Base-by-base conservation (phyloP, 169 alveolate genomes). In the Plasmodium malariae region DNA sequence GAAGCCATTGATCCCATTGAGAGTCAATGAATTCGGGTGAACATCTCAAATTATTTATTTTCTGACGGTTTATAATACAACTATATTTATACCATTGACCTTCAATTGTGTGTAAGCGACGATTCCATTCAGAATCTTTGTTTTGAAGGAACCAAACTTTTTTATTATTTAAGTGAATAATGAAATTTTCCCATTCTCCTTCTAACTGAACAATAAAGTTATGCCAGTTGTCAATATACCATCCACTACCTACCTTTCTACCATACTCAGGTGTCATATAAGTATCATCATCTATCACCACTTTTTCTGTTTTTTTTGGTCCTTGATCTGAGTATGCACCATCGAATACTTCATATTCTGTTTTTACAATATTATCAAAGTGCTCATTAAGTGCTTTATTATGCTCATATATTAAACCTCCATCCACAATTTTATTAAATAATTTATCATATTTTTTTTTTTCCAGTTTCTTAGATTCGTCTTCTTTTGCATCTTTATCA, bases 291-390 rank as follows among this genome's bases (percentile, higher is more conserved):
- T 30, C 72, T 30, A 19, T 4, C 28, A 2, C 72, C 28, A 62
- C 19, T 62, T 62, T 43, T 62, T 62, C 45, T n/a, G 45, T 30
- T 62, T 36, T 36, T 62, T 6, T 51, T n/a, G 21, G 40, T 62
- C 12, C 72, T 48, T 5, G 21, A 0, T 24, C 12, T 26, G 17
- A 26, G 21, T 62, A 26, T 14, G 54, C 9, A 19, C 49, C 19
- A 62, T 17, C 72, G n/a, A n/a, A n/a, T n/a, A n/a, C n/a, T n/a
- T n/a, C n/a, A n/a, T n/a, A n/a, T n/a, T n/a, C n/a, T n/a, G n/a
- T n/a, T 19, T 3, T 2, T 14, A 62, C 6, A 28, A 3, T 30
- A 26, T 30, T 12, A 3, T 62, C 2, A 30, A 30, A 62, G 1
- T 26, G 21, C 30, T 37, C 12, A 3, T 62, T 24, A 36, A 6